These are phyloP conservation scores for Tulasnella sp. DNA, from an alignment of 768 basidiomycete genomes.

Conservation along the genomic window DNA sequence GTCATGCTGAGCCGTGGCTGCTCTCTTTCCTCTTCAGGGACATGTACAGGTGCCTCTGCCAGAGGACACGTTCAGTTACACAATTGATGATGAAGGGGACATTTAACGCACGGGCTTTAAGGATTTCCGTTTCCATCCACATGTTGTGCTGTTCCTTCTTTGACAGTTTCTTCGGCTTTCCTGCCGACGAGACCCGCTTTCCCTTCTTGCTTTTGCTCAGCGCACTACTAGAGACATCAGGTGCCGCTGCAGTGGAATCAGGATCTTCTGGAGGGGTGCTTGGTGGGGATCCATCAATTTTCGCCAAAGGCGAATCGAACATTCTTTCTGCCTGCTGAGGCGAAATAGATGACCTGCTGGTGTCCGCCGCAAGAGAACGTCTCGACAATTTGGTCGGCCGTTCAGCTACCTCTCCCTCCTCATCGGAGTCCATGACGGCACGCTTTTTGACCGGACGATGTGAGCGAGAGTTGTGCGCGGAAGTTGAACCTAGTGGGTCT, in stretches of 20 bases:
- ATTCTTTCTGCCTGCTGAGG: slow-evolving; percentile 6
- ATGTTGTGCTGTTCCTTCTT: slow-evolving; percentile 1
- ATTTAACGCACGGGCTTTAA: background rate
- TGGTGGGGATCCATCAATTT: background rate
- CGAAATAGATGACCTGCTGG: background rate
- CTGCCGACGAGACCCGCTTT: background rate
- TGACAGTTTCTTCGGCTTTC: background rate
- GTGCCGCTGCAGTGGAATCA: background rate
- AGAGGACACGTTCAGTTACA: background rate
- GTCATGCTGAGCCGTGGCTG: background rate
- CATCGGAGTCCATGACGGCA: slow-evolving; percentile 2
- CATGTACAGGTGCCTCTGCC: background rate
- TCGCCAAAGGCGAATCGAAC: background rate
- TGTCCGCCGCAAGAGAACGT: slow-evolving; percentile 1
- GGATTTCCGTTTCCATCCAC: background rate
- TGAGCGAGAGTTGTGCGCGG: background rate
- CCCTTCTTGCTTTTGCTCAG: background rate
- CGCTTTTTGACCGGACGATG: slow-evolving; percentile 23
- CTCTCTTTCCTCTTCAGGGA: background rate
- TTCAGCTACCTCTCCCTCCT: background rate
- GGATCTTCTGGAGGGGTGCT: slow-evolving; percentile 11
- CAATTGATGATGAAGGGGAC: background rate
- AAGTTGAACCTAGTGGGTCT: background rate
- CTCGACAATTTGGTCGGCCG: background rate
- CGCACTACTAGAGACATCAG: background rate